Evolutionary conservation across 371 early-diverging fungal genomes (phyloP).

Genomic region (Rhizomucor miehei): DNA sequence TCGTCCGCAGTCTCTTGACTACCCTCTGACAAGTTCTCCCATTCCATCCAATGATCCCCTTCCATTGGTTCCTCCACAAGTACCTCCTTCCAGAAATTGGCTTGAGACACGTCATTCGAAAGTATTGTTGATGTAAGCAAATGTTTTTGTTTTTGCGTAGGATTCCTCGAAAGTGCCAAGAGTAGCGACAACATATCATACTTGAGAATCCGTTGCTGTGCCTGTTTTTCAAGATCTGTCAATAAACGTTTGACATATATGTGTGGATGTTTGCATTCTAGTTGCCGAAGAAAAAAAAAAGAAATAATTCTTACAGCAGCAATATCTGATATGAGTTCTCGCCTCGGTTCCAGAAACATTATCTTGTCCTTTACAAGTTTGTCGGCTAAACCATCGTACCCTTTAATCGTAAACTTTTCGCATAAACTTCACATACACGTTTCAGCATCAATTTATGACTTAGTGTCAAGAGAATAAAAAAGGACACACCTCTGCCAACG

Average conservation of each 20-base stretch:
- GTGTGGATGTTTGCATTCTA: not conserved
- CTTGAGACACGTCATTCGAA: not conserved
- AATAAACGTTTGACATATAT: too few species aligned
- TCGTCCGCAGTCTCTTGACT: slow-evolving; percentile 14
- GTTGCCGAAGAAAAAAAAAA: too few species aligned
- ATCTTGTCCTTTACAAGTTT: slow-evolving; percentile 2
- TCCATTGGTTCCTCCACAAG: slow-evolving; percentile 28
- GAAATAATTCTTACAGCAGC: not conserved
- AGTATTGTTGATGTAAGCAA: not conserved
- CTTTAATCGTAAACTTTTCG: slow-evolving; percentile 19
- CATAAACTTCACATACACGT: slow-evolving; percentile 1
- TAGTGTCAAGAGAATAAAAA: not conserved
- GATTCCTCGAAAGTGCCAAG: slow-evolving; percentile 9
- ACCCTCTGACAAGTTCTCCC: not conserved
- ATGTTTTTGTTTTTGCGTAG: not conserved
- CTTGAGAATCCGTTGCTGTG: slow-evolving; percentile 8
- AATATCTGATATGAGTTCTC: not conserved
- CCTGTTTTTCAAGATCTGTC: too few species aligned
- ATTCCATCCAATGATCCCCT: slow-evolving; percentile 32
- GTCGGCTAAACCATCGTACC: slow-evolving; percentile 9
- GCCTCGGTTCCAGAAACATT: slow-evolving; percentile 1
- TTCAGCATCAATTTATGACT: not conserved
- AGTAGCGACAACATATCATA: slow-evolving; percentile 17
- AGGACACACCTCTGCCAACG: slow-evolving; percentile 12
- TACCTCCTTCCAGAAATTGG: slow-evolving; percentile 18